A percentile compares a stretch with the other conserved stretches of the same genome.
Conservation (phyloP, 2,329 filamentous ascomycete genomes). For the Orbilia javanica region DNA sequence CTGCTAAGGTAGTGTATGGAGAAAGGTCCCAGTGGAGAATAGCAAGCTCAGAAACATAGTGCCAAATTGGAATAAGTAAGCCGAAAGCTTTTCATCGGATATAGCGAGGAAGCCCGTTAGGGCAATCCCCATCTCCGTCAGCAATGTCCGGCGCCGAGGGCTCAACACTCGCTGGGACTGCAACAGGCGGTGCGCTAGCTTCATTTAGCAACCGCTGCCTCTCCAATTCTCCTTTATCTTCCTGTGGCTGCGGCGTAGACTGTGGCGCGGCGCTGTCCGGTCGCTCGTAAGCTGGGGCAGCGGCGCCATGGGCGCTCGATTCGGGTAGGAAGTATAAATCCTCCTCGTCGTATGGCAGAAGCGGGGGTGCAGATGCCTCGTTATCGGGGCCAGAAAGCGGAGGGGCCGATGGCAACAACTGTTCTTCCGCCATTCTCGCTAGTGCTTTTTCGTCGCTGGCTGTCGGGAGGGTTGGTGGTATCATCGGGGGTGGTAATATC, state of each 20-base stretch:
- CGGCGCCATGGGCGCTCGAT: constrained; percentile 50
- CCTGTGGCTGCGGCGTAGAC: constrained; percentile 65
- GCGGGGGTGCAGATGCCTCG: constrained; percentile 67
- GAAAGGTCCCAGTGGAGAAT: neutral
- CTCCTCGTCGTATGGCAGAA: constrained; percentile 63
- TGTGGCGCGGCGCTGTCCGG: constrained; percentile 57
- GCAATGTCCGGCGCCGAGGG: constrained; percentile 59
- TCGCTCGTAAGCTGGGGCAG: constrained; percentile 47
- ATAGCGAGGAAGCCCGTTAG: constrained; percentile 48
- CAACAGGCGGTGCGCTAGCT: constrained; percentile 72
- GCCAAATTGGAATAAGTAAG: neutral
- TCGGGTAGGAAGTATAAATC: constrained; percentile 64
- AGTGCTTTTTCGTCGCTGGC: constrained; percentile 61
- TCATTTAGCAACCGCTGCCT: constrained; percentile 74
- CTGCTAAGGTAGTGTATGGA: neutral
- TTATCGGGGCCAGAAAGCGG: constrained; percentile 62
- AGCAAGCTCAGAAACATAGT: neutral
- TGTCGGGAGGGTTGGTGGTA: constrained; percentile 53
- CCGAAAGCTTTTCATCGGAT: constrained; percentile 18
- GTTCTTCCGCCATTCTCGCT: constrained; percentile 58
- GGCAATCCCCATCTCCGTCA: constrained; percentile 34
- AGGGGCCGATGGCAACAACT: constrained; percentile 59
- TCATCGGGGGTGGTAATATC: constrained; percentile 56
- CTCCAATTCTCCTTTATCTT: constrained; percentile 86
- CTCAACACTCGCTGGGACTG: constrained; percentile 60